A percentile compares a stretch with the other conserved stretches of the same genome.
These are phyloP conservation scores for Cavenderia fasciculata DNA, from an alignment of 78 protist genomes.

Conservation along the genomic window DNA sequence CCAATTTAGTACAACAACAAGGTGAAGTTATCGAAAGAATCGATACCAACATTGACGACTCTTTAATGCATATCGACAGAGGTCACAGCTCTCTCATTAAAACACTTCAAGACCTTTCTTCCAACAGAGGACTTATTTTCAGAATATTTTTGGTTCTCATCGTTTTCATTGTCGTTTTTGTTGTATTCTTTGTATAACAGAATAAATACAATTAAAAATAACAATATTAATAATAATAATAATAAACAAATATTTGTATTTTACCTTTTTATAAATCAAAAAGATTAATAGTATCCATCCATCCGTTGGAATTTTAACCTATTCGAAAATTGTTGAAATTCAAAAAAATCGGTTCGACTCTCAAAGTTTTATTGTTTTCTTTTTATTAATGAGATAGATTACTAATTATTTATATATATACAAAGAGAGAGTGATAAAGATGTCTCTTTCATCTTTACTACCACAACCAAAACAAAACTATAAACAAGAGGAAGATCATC, in stretches of 20 bases:
- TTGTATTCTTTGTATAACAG: slow-evolving; percentile 72
- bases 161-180: slow-evolving; percentile 33
- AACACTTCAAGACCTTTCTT: slow-evolving; percentile 34
- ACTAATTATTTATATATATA: too few relatives aligned
- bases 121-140: slow-evolving; percentile 54
- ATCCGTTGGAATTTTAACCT: too few relatives aligned
- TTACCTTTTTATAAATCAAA: too few relatives aligned
- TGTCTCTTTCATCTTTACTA: slow-evolving; percentile 6
- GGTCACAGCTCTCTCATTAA: slow-evolving; percentile 54
- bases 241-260: too few relatives aligned
- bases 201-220: too few relatives aligned
- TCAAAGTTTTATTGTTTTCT: too few relatives aligned
- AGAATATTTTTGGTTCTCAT: slow-evolving; percentile 58
- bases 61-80: slow-evolving; percentile 38
- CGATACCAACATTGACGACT: slow-evolving; percentile 65
- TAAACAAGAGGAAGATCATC: slow-evolving; percentile 57
- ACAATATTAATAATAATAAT: too few relatives aligned
- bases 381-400: too few relatives aligned
- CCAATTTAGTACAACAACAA: slow-evolving; percentile 48
- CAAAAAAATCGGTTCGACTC: too few relatives aligned
- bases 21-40: slow-evolving; percentile 70
- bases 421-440: too few relatives aligned
- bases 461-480: slow-evolving; percentile 44
- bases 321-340: too few relatives aligned
- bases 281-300: too few relatives aligned